These are phyloP conservation scores for Xylariaceae sp. DNA, from an alignment of 2,329 filamentous ascomycete species.

Conservation along the genomic window DNA sequence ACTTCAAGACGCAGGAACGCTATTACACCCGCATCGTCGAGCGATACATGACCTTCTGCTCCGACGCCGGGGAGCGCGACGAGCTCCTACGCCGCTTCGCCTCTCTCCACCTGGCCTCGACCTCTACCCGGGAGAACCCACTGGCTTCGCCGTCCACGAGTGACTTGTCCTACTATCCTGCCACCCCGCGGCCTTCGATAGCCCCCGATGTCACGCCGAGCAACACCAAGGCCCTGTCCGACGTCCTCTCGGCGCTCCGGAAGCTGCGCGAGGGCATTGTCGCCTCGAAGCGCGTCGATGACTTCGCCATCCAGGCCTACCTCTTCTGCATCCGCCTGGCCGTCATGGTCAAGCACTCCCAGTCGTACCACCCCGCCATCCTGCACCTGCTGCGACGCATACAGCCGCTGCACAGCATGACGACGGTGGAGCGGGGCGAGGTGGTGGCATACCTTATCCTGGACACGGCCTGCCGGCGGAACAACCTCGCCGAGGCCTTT, in stretches of 20 bases:
- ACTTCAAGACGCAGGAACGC: conserved; percentile 69
- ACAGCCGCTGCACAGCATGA: conserved; percentile 60
- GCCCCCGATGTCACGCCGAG: conserved; percentile 17
- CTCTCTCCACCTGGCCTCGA: conserved; percentile 42
- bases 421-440: conserved; percentile 66
- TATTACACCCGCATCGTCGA: conserved; percentile 86
- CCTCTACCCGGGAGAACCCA: conserved; percentile 26
- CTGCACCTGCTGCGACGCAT: conserved; percentile 68
- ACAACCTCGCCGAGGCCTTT: conserved; percentile 67
- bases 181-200: conserved; percentile 11
- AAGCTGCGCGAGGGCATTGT: conserved; percentile 89
- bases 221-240: conserved; percentile 58
- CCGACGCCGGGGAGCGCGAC: conserved; percentile 60
- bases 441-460: conserved; percentile 75
- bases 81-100: conserved; percentile 70
- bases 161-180: too few species aligned
- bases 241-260: conserved; percentile 74
- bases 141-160: conserved; percentile 3
- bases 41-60: conserved; percentile 85
- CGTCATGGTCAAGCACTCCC: conserved; percentile 72
- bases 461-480: conserved; percentile 79
- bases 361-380: conserved; percentile 85
- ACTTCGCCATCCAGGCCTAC: conserved; percentile 83
- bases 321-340: conserved; percentile 83
- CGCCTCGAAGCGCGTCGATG: conserved; percentile 65